phyloP scores from a whole-genome alignment of 805 yeast genomes.

The Candida easanensis region DNA sequence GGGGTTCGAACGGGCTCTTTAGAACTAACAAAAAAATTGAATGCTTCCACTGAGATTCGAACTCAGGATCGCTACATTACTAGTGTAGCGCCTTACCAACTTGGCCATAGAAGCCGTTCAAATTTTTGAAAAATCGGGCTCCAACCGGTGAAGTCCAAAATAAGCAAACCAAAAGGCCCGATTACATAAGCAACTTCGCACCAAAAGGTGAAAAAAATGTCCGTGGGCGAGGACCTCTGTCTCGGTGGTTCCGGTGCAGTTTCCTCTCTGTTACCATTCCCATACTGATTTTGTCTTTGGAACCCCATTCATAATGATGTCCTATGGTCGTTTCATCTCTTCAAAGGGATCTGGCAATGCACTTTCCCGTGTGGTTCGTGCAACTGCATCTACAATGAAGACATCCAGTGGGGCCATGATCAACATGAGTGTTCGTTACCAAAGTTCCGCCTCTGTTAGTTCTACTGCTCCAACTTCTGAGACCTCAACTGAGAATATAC shows the following conservation, averaged over 20 bases:
- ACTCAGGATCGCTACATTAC: constrained; percentile 82
- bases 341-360: background rate
- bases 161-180: no score
- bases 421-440: background rate
- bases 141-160: no score
- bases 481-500: no score
- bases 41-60: constrained; percentile 70
- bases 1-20: background rate
- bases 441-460: background rate
- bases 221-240: no score
- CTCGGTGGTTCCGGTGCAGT: no score
- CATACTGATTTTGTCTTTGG: no score
- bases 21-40: constrained; percentile 22
- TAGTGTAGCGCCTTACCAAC: constrained; percentile 83
- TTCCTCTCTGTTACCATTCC: no score
- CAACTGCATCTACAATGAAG: background rate
- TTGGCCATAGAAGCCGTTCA: constrained; percentile 50
- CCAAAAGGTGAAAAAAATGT: no score
- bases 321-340: background rate
- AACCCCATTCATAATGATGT: no score
- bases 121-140: background rate
- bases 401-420: background rate
- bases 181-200: no score
- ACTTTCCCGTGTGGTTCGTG: background rate
- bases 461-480: background rate